Base-by-base conservation (phyloP, 2,329 filamentous ascomycete genomes). In the Penicillium olsonii region DNA sequence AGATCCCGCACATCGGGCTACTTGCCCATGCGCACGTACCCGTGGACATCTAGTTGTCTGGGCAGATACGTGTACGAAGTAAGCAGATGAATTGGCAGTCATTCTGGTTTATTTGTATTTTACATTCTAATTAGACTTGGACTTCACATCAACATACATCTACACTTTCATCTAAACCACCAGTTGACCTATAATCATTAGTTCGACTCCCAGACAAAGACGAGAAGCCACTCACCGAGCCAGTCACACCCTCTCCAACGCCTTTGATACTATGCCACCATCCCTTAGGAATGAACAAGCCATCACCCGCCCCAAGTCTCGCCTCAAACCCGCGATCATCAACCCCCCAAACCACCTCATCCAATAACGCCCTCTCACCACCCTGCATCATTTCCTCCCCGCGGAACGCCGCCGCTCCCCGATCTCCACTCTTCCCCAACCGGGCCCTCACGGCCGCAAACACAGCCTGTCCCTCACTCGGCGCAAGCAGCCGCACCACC, bases 331-430 rank as follows among this genome's bases (percentile, higher is more conserved):
- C 58, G 17, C 43, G 51, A 2, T 65, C 54, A 7, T 50, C 55
- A 2, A 63, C 58, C 18, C 69, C 73, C 94, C 92, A 97, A 2
- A 96, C 79, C 3, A 80, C 84, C 1, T 79, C 72, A 56, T 92
- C 83, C 12, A 96, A 69, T 2, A 79, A 74, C 17, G 76, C 69
- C 56, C 84, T 84, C 71, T 96, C 90, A 2, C 74, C 70, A 0
- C 91, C 91, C 43, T 85, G 78, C 91, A 97, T 96, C 92, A 97
- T 96, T 66, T 96, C 91, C 10, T 85, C 79, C 0, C 88, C 88
- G 48, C 91, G 80, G 57, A 96, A 78, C 12, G 72, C 74, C 18
- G 75, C 77, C 42, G 67, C 73, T 12, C 56, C 64, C 8, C 54
- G 57, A 27, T 60, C 52, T 3, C 62, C 61, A 56, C 60, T 65